Conservation (phyloP, 2,329 filamentous ascomycete species). For the Triangularia verruculosa region DNA sequence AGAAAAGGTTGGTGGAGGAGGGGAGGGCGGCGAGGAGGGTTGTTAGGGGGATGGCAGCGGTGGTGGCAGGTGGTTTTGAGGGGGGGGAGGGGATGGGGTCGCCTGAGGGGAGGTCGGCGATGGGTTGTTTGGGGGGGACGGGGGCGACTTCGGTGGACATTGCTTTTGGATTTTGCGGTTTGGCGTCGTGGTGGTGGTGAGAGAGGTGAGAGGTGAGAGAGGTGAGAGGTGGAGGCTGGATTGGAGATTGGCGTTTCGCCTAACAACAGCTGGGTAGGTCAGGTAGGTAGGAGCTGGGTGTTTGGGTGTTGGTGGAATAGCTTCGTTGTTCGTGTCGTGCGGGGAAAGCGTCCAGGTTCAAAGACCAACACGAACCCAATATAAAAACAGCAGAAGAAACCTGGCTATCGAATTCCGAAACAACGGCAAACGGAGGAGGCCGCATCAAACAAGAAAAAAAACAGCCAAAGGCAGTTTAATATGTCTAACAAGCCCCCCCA, state of each 20-base stretch:
- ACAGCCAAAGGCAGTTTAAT: not conserved
- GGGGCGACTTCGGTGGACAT: not conserved
- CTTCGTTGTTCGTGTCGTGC: not conserved
- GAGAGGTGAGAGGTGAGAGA: not conserved
- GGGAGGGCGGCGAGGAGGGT: constrained; percentile 37
- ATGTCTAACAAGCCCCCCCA: not conserved
- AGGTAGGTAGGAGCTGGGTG: not conserved
- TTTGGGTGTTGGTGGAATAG: not conserved
- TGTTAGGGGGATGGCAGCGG: constrained; percentile 23
- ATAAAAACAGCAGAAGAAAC: not conserved
- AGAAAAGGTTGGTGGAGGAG: constrained; percentile 49
- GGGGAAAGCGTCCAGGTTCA: not conserved
- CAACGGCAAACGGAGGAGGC: not conserved
- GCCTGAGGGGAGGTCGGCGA: constrained; percentile 30
- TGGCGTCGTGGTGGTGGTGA: not conserved
- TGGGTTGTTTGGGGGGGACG: constrained; percentile 11
- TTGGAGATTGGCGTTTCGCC: no score
- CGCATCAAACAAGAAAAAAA: not conserved
- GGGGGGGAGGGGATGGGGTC: constrained; percentile 28
- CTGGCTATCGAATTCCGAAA: constrained; percentile 4
- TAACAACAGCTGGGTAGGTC: not conserved
- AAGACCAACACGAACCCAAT: not conserved
- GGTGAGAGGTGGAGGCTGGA: not conserved
- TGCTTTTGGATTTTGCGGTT: not conserved
- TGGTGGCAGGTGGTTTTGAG: constrained; percentile 15